These are phyloP conservation scores for Porcisia hertigi DNA, from an alignment of 208 protist species.

Conservation along the genomic window DNA sequence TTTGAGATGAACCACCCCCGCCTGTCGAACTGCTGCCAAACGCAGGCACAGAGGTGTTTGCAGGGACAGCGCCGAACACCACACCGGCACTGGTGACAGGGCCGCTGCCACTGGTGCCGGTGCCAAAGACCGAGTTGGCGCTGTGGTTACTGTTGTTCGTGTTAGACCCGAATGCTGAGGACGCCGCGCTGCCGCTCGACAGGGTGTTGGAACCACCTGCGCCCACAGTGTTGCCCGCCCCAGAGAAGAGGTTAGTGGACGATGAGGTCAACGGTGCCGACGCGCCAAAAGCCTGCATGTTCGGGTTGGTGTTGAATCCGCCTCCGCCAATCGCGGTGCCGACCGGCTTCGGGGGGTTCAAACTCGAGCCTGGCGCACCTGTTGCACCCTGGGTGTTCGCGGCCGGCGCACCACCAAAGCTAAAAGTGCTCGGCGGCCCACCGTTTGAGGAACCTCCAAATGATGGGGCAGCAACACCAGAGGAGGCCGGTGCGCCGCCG, in stretches of 20 bases:
- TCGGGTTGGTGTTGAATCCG: not conserved
- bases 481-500: not conserved
- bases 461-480: not conserved
- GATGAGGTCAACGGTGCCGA: not conserved
- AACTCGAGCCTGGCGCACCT: not conserved
- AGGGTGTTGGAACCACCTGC: not conserved
- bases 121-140: not conserved
- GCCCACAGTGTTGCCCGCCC: not conserved
- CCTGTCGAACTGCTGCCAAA: conserved; percentile 8
- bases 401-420: not conserved
- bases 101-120: not conserved
- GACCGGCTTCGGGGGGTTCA: not conserved
- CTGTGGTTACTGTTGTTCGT: not conserved
- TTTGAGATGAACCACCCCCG: not conserved
- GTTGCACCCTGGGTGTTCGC: not conserved
- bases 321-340: not conserved
- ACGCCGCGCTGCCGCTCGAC: not conserved
- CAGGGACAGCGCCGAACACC: conserved; percentile 11
- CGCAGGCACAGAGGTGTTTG: not conserved
- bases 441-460: not conserved
- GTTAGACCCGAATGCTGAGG: not conserved
- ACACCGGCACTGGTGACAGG: not conserved
- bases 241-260: conserved; percentile 2
- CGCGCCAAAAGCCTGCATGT: not conserved
- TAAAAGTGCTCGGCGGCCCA: not conserved